A percentile compares a stretch with the other conserved stretches of the same genome.
phyloP scores from a whole-genome alignment of 345 rosid genomes.

The Punica granatum region DNA sequence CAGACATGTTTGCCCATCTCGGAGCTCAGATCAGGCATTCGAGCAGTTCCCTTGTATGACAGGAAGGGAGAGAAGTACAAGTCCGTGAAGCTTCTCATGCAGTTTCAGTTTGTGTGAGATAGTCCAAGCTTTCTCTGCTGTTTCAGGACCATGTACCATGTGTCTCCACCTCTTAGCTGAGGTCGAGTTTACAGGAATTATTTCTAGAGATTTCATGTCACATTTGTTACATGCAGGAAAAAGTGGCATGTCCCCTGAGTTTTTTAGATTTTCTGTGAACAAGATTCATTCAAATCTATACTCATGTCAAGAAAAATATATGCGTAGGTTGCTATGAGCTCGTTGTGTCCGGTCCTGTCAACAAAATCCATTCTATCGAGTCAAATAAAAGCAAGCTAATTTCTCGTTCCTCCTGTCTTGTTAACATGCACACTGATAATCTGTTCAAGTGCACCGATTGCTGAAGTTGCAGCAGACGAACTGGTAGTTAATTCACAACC shows the following conservation, averaged over 20 bases:
- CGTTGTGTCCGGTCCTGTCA: neutral
- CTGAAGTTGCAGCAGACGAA: neutral
- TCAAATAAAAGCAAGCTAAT: neutral
- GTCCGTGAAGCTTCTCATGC: conserved; percentile 15
- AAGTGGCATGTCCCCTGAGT: neutral
- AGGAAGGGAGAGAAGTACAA: conserved; percentile 48
- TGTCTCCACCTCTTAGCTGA: neutral
- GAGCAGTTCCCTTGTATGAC: conserved; percentile 50
- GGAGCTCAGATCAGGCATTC: conserved; percentile 63
- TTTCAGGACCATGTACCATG: neutral
- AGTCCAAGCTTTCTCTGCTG: neutral
- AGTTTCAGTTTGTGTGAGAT: conserved; percentile 9
- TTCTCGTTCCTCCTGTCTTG: neutral
- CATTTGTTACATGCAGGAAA: neutral
- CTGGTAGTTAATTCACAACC: neutral
- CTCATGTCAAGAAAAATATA: too few species aligned
- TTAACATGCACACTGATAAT: neutral
- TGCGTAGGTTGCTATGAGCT: too few species aligned
- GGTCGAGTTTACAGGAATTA: neutral
- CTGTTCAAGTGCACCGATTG: neutral
- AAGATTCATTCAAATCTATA: neutral
- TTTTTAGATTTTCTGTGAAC: neutral
- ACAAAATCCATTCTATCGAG: neutral
- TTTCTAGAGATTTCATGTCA: neutral
- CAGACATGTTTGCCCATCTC: conserved; percentile 74